Base-by-base conservation (phyloP, 2,329 filamentous ascomycete species). In the Madurella mycetomatis region DNA sequence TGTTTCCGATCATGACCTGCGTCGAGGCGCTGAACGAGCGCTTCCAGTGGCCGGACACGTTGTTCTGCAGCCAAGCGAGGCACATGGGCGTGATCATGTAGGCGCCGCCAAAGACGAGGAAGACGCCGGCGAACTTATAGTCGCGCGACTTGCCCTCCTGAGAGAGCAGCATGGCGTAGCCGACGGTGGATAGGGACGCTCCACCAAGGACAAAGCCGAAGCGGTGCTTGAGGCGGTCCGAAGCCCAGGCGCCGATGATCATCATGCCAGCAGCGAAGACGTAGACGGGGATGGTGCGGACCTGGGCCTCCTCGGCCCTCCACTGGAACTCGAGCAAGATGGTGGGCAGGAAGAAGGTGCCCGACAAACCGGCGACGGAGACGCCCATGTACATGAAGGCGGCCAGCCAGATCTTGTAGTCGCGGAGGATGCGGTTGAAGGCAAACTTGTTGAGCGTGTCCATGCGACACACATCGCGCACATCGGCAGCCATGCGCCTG, bases 41-140 rank as follows among this genome's bases (percentile, higher is more conserved):
- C 64, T 81, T 82, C 58, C 76, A 80, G 53, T 76, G 73, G 1
- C 78, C 79, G 0, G 74, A 73, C 1, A 81, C 64, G 55, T 82
- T 81, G 66, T 80, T 80, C 9, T 72, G 67, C 1, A 80, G 71
- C 78, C 77, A 81, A 2, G 70, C 72, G 15, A 80, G 61, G 1
- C 65, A 61, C 31, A 73, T 64, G 5, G 72, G 70, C 13, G 66
- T 66, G 9, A 59, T 59, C 16, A 67, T 66, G 51, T 67, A 71
- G 5, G 67, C 69, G 15, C 71, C 72, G 2, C 65, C 57, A 4
- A 65, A 64, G 9, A 70, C 62, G 17, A 74, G 62, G 61, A 74
- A 74, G 11, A 69, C 56, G 34, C 71, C 70, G 40, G 60, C 65
- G 53, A 72, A 74, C 58, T 68, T 70, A 16, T 62, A 61, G 13